Percentiles rank a stretch among this genome's conserved stretches.
Evolutionary conservation across 768 basidiomycete genomes (phyloP).

Genomic region (Podaxis pistillaris): DNA sequence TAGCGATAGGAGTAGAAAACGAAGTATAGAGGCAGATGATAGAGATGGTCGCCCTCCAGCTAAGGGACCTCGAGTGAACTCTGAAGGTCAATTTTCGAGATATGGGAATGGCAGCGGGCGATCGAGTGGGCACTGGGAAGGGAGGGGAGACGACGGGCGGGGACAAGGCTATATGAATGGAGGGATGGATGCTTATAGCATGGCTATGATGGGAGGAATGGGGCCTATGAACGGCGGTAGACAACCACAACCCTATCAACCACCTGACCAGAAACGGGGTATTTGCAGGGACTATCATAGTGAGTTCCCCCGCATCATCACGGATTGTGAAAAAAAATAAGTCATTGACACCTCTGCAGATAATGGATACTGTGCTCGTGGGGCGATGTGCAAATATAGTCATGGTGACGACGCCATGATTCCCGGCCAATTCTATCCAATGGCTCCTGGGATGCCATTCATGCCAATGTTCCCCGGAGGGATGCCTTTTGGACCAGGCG

Average conservation of each 20-base stretch:
- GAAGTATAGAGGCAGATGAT: conserved; percentile 62
- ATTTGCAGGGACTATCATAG: conserved; percentile 93
- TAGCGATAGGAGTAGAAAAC: conserved; percentile 58
- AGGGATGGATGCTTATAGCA: conserved; percentile 28
- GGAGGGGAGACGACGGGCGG: conserved; percentile 31
- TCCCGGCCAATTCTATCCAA: conserved; percentile 65
- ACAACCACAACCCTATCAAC: conserved; percentile 60
- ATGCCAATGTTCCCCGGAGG: conserved; percentile 67
- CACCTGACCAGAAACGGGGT: conserved; percentile 71
- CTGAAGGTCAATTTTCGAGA: conserved; percentile 67
- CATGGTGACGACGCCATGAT: conserved; percentile 89
- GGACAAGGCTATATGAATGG: conserved; percentile 34
- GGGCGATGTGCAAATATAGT: conserved; percentile 86
- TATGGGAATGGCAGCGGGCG: conserved; percentile 42
- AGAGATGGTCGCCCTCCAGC: conserved; percentile 55
- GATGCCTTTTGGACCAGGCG: conserved; percentile 53
- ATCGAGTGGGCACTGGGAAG: conserved; percentile 43
- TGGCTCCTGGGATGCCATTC: conserved; percentile 60
- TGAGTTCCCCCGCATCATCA: conserved; percentile 38
- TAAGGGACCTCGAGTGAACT: conserved; percentile 69
- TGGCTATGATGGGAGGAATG: conserved; percentile 32
- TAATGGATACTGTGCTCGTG: conserved; percentile 87
- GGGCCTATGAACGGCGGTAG: conserved; percentile 36
- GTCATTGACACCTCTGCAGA: conserved; percentile 44
- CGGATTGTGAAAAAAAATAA: background rate